A percentile compares a stretch with the other conserved stretches of the same genome.
Conservation (phyloP, 345 rosid species). For the Eucalyptus camaldulensis region DNA sequence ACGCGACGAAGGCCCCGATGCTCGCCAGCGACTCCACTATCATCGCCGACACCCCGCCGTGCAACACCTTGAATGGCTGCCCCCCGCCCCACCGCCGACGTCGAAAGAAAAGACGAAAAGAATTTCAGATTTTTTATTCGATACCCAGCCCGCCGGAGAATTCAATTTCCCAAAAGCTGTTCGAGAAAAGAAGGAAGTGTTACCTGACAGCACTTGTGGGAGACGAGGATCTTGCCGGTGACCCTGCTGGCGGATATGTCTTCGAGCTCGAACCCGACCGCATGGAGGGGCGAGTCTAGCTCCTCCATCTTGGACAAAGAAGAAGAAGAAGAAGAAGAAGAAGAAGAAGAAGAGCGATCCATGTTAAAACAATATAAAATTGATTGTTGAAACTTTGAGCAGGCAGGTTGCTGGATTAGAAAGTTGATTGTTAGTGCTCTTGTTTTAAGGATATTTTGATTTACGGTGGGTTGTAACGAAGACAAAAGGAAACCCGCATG, state of each 20-base stretch:
- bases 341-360: not conserved
- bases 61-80: constrained; percentile 92
- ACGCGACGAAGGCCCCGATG: constrained; percentile 84
- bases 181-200: not conserved
- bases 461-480: not conserved
- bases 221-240: constrained; percentile 51
- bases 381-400: not conserved
- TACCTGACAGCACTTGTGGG: constrained; percentile 57
- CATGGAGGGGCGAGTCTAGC: constrained; percentile 32
- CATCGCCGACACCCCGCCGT: constrained; percentile 93
- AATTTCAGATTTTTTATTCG: not conserved
- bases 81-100: not conserved
- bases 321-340: too few relatives aligned
- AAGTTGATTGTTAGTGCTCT: not conserved
- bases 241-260: constrained; percentile 44
- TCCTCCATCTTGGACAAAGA: not conserved
- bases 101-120: not conserved
- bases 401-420: not conserved
- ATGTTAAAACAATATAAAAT: not conserved
- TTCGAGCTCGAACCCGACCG: constrained; percentile 44
- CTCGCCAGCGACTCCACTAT: constrained; percentile 77
- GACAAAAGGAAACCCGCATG: not conserved
- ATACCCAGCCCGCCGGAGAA: not conserved
- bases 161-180: not conserved
- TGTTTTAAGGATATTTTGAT: not conserved